A percentile compares a stretch with the other conserved stretches of the same genome.
Conservation (phyloP, 169 alveolate genomes). For the Blepharisma undulans region DNA sequence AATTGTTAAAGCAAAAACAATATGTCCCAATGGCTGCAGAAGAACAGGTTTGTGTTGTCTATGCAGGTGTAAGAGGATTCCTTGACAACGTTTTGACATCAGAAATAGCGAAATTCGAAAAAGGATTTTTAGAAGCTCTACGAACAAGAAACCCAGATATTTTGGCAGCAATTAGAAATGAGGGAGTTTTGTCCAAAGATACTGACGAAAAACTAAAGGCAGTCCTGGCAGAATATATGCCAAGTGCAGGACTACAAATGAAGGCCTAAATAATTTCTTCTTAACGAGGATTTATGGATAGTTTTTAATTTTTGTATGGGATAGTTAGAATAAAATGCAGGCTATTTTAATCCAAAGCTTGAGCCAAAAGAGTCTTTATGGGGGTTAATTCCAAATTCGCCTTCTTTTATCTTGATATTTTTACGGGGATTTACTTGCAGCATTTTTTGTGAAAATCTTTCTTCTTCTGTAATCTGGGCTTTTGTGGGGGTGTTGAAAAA, state of each 20-base stretch:
- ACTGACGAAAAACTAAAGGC: conserved; percentile 61
- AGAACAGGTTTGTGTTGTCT: conserved; percentile 80
- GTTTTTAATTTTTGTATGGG: not conserved
- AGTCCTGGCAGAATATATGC: conserved; percentile 67
- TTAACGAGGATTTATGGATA: not conserved
- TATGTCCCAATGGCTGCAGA: conserved; percentile 61
- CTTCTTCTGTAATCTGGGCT: not conserved
- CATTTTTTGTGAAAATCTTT: not conserved
- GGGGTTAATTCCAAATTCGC: not conserved
- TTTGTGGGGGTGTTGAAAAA: conserved; percentile 7
- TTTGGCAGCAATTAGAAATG: conserved; percentile 60
- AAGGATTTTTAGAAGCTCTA: conserved; percentile 59
- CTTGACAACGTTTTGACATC: conserved; percentile 72
- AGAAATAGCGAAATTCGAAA: conserved; percentile 74
- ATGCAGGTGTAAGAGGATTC: conserved; percentile 83
- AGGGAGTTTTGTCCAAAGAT: conserved; percentile 53
- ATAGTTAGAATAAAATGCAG: not conserved
- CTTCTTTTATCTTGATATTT: not conserved
- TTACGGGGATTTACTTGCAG: not conserved
- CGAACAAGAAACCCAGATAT: conserved; percentile 68
- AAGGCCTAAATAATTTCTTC: conserved; percentile 38
- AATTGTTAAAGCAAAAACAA: conserved; percentile 59
- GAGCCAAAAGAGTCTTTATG: not conserved
- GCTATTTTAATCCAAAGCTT: not conserved
- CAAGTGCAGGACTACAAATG: conserved; percentile 63